Evolutionary conservation across 768 basidiomycete genomes (phyloP).

Genomic region (Dacryopinax spathularia): DNA sequence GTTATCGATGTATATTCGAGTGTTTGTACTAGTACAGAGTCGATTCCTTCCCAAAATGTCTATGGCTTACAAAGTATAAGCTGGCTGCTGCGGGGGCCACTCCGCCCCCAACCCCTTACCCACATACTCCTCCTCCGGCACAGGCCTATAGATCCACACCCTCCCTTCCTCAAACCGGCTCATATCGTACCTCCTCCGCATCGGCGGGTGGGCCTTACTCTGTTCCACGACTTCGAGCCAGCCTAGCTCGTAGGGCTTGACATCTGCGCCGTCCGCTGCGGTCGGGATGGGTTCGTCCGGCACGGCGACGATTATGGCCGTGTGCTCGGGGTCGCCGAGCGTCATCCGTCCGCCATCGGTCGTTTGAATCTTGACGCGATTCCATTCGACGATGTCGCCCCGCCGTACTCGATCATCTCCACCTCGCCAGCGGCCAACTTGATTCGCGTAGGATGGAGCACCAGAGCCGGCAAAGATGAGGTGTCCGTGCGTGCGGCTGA

Average conservation of each 20-base stretch:
- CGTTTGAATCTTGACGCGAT: conserved; percentile 26
- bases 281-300: conserved; percentile 19
- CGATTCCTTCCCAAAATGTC: neutral
- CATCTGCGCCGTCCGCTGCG: conserved; percentile 23
- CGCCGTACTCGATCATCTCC: conserved; percentile 38
- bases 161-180: conserved; percentile 34
- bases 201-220: conserved; percentile 31
- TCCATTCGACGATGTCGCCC: conserved; percentile 45
- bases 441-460: conserved; percentile 25
- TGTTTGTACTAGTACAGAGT: neutral
- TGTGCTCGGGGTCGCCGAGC: conserved; percentile 43
- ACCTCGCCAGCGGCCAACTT: conserved; percentile 35
- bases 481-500: conserved; percentile 41
- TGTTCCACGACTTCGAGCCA: conserved; percentile 43
- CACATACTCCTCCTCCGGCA: conserved; percentile 14
- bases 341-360: conserved; percentile 13
- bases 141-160: conserved; percentile 44
- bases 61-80: neutral
- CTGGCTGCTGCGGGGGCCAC: neutral
- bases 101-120: neutral
- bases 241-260: conserved; percentile 31
- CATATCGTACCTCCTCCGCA: conserved; percentile 31
- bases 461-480: conserved; percentile 32
- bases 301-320: conserved; percentile 36
- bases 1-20: neutral